Evolutionary conservation across 164 flowering plant species (phyloP).

Genomic region (Paratinospora sagittata): DNA sequence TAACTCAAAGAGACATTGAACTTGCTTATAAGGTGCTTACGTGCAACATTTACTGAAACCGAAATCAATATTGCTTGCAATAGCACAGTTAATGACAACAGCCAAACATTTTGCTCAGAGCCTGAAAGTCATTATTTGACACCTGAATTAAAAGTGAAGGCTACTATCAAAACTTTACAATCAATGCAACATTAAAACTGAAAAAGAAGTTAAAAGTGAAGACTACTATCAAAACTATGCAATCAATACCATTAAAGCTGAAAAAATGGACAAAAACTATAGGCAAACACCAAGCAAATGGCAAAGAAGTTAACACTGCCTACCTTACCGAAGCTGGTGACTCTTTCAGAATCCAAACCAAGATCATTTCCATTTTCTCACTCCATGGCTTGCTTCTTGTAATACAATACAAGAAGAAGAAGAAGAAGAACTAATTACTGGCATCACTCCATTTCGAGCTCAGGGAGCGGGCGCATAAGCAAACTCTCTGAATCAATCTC

Average conservation of each 20-base stretch:
- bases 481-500: constrained; percentile 41
- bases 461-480: constrained; percentile 37
- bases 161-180: background rate
- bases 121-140: too few relatives aligned
- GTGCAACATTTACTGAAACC: too few relatives aligned
- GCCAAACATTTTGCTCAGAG: too few relatives aligned
- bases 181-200: background rate
- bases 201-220: background rate
- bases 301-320: constrained; percentile 10
- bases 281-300: constrained; percentile 1
- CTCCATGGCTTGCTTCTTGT: background rate
- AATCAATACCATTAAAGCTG: too few relatives aligned
- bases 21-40: too few relatives aligned
- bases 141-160: too few relatives aligned
- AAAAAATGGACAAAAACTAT: background rate
- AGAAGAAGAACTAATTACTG: constrained; percentile 9
- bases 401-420: constrained; percentile 10
- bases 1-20: too few relatives aligned
- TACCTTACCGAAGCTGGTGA: constrained; percentile 13
- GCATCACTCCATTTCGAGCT: constrained; percentile 50
- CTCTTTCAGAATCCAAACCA: constrained; percentile 4
- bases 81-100: too few relatives aligned
- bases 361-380: too few relatives aligned
- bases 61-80: too few relatives aligned
- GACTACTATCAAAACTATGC: too few relatives aligned